Base-by-base conservation (phyloP, 164 flowering plant genomes). In the Nelumbo lutea region DNA sequence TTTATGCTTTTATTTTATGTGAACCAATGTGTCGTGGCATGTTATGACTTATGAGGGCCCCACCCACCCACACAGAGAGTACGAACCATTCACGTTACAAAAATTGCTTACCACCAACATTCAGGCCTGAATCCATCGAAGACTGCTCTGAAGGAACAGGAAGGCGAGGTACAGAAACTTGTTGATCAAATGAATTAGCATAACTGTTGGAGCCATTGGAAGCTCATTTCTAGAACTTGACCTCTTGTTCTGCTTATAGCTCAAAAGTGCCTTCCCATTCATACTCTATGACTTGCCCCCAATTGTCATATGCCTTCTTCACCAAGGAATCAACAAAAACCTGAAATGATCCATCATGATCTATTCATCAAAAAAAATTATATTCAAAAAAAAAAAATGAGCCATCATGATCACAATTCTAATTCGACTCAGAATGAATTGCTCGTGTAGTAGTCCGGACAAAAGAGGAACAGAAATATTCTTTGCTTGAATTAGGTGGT, bases 231-330 rank as follows among this genome's bases (percentile, higher is more conserved):
- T 75, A 10, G 84, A 73, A 78, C 53, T 72, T 1, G 71, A 68
- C 45, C 70, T 76, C 75, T 77, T 83, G 64, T 50, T 76, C 66
- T 84, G 84, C 68, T 80, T 83, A 42, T 73, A 79, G 75, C 80
- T 78, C 65, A 87, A 44, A 10, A 94, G 86, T 68, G 92, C 84
- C 72, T 88, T 84, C 59, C 91, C 86, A 76, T 95, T 95, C 99
- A 79, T 92, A 95, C 79, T 95, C 99, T 74, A 92, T 69, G 15
- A 92, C 99, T 78, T 84, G 85, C 82, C 81, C 83, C 99, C 99
- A 95, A 68, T 95, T 90, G 9, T 95, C 97, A 81, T 95, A 92
- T 14, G 99, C 99, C 71, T 87, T 90, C 76, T 86, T 92, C 79
- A 95, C 96, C 85, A 90, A 81, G 59, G 82, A 70, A 66, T 95